A percentile compares a stretch with the other conserved stretches of the same genome.
Conservation (phyloP, 768 basidiomycete species). For the Lentinula boryana region DNA sequence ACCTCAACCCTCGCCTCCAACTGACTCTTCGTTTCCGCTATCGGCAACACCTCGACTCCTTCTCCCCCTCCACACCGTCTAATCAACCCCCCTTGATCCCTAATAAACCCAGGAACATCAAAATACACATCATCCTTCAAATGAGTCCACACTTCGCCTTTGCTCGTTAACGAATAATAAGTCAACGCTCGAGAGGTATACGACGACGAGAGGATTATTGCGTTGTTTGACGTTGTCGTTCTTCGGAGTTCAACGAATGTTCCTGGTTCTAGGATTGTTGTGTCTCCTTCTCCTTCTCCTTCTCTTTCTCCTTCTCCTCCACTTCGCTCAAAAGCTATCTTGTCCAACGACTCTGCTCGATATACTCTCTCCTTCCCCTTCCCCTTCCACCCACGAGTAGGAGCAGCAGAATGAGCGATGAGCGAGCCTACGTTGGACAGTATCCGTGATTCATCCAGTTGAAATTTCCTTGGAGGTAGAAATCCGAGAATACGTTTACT, state of each 20-base stretch:
- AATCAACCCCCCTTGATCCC: no score
- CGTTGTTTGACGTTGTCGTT: slow-evolving; percentile 15
- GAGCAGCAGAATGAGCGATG: no score
- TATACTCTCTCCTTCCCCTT: no score
- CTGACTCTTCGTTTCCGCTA: slow-evolving; percentile 27
- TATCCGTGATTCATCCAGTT: no score
- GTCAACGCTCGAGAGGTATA: slow-evolving; percentile 18
- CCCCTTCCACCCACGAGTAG: no score
- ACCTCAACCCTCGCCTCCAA: slow-evolving; percentile 59
- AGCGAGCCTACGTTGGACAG: no score
- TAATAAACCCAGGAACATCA: slow-evolving; percentile 45
- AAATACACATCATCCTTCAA: slow-evolving; percentile 52
- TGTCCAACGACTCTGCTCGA: slow-evolving; percentile 15
- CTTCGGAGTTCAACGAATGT: slow-evolving; percentile 48
- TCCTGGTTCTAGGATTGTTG: slow-evolving; percentile 26
- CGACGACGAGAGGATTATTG: slow-evolving; percentile 24
- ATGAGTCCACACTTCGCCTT: slow-evolving; percentile 51
- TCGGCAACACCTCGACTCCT: slow-evolving; percentile 21
- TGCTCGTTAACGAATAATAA: slow-evolving; percentile 19
- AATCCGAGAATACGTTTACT: no score
- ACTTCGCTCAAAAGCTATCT: slow-evolving; percentile 16
- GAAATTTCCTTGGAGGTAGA: no score
- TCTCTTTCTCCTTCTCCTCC: slow-evolving; percentile 12
- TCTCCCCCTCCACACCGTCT: no score
- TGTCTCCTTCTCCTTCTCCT: slow-evolving; percentile 5